Base-by-base conservation (phyloP, 768 basidiomycete species). In the Phylloporus arenicola region DNA sequence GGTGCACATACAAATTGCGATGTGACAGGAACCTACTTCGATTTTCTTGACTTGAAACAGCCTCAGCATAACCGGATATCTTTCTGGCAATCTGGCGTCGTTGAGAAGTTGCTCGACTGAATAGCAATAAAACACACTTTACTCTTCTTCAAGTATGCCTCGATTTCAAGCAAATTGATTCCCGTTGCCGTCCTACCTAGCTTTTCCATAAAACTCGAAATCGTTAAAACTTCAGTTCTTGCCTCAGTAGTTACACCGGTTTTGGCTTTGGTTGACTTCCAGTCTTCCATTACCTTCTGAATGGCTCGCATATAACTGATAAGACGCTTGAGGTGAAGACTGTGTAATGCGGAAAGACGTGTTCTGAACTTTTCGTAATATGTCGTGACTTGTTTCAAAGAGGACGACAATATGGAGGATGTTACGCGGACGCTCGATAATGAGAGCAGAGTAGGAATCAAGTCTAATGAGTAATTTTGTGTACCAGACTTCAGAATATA, bases 401-500 rank as follows among this genome's bases (percentile, higher is more conserved):
- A 88, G 3, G 72, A 74, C 1, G 70, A 61, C 14, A 98, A 72
- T 9, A 74, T 80, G 1, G 67, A 53, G 12, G 76, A 74, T 5
- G 85, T 74, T 3, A 97, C 72, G 5, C 77, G 71, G 24, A 81
- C 74, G 2, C 88, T 88, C 48, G 95, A 90, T 27, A 96, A 74
- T 1, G 91, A 88, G 9, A 99, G 79, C 2, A 99, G 72, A 0
- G 93, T 92, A 17, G 92, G 84, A 59, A 94, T 92, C 43, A 96
- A 69, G 66, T 96, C 92, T 94, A 51, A 47, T 43, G 22, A 48
- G 19, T 59, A 39, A 40, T n/a, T 38, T 39, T n/a, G 38, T 30
- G 51, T 38, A 43, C 46, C 8, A 17, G 22, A 41, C 14, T 16
- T 25, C n/a, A 42, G 37, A 41, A 48, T 49, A 34, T 40, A 48